Conservation (phyloP, 139 green algal species). For the Haematococcus lacustris region DNA sequence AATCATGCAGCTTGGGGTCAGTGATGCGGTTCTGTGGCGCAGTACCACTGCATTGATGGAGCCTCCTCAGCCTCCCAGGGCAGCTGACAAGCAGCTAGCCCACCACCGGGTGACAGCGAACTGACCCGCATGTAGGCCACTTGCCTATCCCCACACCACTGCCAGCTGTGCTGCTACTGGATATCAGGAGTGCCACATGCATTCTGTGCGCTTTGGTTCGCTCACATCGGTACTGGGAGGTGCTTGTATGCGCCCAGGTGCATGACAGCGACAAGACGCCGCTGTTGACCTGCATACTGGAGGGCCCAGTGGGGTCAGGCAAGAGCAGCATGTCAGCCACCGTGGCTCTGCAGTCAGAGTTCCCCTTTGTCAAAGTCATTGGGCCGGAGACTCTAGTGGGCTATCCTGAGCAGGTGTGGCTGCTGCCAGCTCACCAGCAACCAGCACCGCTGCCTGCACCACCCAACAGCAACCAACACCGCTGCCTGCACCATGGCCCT, state of each 20-base stretch:
- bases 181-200: background rate
- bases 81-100: background rate
- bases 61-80: too few relatives aligned
- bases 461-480: too few relatives aligned
- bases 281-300: slow-evolving; percentile 80
- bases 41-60: too few relatives aligned
- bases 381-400: slow-evolving; percentile 82
- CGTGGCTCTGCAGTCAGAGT: slow-evolving; percentile 74
- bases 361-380: slow-evolving; percentile 93
- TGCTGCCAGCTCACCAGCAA: too few relatives aligned
- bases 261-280: slow-evolving; percentile 74
- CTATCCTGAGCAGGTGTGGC: slow-evolving; percentile 67
- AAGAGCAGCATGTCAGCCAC: slow-evolving; percentile 93
- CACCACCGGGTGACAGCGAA: background rate
- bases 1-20: background rate
- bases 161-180: background rate
- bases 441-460: too few relatives aligned
- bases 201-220: background rate
- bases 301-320: slow-evolving; percentile 76
- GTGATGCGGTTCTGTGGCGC: background rate
- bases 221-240: background rate
- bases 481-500: too few relatives aligned
- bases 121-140: background rate
- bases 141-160: too few relatives aligned
- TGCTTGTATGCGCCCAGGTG: slow-evolving; percentile 44